phyloP scores from a whole-genome alignment of 495 filamentous ascomycete genomes.

The Chaetomium cochliodes region DNA sequence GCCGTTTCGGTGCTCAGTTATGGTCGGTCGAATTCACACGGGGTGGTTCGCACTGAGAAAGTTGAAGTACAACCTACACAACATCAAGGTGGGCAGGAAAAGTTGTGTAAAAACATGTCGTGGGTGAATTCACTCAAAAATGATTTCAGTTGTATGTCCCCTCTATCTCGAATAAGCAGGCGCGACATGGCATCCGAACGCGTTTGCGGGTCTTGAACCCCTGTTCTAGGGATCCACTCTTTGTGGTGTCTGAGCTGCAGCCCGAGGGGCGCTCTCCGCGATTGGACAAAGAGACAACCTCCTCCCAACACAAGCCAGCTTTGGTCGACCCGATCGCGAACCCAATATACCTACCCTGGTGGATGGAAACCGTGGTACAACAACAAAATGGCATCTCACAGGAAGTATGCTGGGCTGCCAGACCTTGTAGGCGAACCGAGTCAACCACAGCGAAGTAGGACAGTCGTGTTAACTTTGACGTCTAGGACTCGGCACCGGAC shows the following conservation, averaged over 20 bases:
- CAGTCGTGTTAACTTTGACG: constrained; percentile 14
- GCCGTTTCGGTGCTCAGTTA: background rate
- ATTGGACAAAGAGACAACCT: constrained; percentile 3
- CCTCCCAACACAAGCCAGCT: background rate
- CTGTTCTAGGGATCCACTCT: background rate
- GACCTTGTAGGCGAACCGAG: constrained; percentile 62
- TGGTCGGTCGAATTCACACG: background rate
- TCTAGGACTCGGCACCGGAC: constrained; percentile 82
- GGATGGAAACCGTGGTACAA: background rate
- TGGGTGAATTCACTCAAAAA: background rate
- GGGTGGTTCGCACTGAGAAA: background rate
- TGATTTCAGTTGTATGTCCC: background rate
- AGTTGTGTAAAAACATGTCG: background rate
- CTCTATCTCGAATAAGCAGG: background rate
- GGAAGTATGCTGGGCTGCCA: constrained; percentile 81
- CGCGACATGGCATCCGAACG: background rate
- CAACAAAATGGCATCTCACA: constrained; percentile 50
- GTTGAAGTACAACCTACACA: background rate
- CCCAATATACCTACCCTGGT: background rate
- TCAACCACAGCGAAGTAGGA: constrained; percentile 13
- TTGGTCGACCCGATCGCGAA: background rate
- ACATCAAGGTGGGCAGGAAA: background rate
- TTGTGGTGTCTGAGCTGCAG: background rate
- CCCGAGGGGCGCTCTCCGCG: background rate
- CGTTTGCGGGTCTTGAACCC: background rate